Conservation (phyloP, 225 moss, liverwort and hornwort genomes). For the Antitrichia curtipendula region DNA sequence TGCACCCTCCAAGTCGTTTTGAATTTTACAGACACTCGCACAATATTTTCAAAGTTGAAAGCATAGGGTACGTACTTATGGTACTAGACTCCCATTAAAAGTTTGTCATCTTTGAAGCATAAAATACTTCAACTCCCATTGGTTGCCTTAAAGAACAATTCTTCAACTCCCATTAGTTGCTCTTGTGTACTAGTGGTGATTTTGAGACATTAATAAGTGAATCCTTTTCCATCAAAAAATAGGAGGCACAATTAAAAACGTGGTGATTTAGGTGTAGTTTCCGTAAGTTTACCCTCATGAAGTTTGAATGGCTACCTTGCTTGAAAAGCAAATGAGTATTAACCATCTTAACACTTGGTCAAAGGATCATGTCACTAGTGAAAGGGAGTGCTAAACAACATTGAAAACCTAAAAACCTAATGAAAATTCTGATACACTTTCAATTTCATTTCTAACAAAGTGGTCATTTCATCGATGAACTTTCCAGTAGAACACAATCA, state of each 20-base stretch:
- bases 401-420: background rate
- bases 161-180: background rate
- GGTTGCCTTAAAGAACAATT: background rate
- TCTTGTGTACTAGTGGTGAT: fast-evolving
- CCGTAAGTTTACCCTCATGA: background rate
- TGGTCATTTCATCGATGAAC: background rate
- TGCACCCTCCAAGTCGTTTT: fast-evolving
- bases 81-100: background rate
- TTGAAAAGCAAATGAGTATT: background rate
- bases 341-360: background rate
- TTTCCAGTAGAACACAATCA: background rate
- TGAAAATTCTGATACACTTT: too few relatives aligned
- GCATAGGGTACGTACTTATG: fast-evolving
- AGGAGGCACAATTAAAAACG: background rate
- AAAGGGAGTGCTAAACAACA: background rate
- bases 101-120: fast-evolving
- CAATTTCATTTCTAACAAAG: background rate
- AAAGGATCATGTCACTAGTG: background rate
- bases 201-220: background rate
- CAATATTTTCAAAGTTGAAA: background rate
- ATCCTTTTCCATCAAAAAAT: background rate
- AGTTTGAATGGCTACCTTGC: background rate
- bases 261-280: fast-evolving
- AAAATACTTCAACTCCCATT: background rate
- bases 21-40: background rate